A percentile compares a stretch with the other conserved stretches of the same genome.
Conservation (phyloP, 768 basidiomycete species). For the Pisolithus microcarpus region DNA sequence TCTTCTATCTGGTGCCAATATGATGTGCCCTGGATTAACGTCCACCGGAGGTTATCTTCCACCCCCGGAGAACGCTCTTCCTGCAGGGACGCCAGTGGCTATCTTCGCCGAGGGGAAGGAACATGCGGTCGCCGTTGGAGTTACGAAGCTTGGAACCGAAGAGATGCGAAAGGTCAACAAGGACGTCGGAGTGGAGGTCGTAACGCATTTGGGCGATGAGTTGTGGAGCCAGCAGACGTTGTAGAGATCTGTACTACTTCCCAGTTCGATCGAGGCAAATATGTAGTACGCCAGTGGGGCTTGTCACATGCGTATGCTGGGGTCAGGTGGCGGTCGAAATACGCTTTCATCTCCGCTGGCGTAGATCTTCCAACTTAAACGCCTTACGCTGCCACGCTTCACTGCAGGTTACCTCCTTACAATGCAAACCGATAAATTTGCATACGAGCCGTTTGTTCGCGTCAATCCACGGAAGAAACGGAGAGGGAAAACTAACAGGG, state of each 20-base stretch:
- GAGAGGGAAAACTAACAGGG: constrained; percentile 26
- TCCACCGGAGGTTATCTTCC: constrained; percentile 88
- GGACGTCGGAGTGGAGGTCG: constrained; percentile 81
- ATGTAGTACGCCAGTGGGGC: too few species aligned
- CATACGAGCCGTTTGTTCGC: constrained; percentile 44
- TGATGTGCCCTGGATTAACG: constrained; percentile 97
- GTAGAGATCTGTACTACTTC: constrained; percentile 25
- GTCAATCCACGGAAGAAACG: constrained; percentile 49
- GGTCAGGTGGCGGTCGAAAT: too few species aligned
- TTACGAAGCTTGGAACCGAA: constrained; percentile 76
- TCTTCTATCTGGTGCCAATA: constrained; percentile 85
- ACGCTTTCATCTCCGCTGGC: too few species aligned
- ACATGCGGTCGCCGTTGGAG: constrained; percentile 79
- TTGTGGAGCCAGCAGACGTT: constrained; percentile 67
- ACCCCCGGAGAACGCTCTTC: constrained; percentile 56
- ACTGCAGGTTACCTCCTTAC: constrained; percentile 6
- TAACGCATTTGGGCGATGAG: constrained; percentile 84
- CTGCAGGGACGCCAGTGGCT: constrained; percentile 74
- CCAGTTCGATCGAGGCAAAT: neutral
- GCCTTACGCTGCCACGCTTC: neutral
- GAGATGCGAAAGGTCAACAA: constrained; percentile 90
- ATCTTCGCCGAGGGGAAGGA: constrained; percentile 96
- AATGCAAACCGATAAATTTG: constrained; percentile 22
- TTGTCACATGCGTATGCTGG: too few species aligned
- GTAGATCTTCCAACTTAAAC: too few species aligned